Base-by-base conservation (phyloP, 805 yeast genomes). In the Geotrichum ghanense region DNA sequence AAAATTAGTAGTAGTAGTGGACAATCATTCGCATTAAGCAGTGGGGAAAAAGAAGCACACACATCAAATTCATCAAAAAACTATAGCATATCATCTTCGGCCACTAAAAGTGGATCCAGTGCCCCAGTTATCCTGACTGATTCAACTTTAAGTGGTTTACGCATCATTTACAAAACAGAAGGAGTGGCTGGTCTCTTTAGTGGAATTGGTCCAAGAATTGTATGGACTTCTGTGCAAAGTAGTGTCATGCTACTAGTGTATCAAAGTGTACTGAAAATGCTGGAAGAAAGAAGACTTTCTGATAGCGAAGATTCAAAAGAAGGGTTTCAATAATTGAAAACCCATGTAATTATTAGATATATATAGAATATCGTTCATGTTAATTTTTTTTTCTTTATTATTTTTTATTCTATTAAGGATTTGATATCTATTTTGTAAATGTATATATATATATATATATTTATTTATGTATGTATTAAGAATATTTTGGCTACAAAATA, bases 221-320 rank as follows among this genome's bases (percentile, higher is more conserved):
- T 92, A 3, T 92, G 99, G 99, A 90, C 97, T 0, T 84, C 95
- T 52, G 70, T 89, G 17, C 99, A 92, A 63, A 85, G 95, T 63
- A 84, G 95, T 53, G 82, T 92, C 43, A 90, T 92, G 97, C 71
- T 92, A 46, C 69, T 90, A 52, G 68, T 89, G 35, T 92, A 92
- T 64, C 98, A 92, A 63, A 69, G 78, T 40, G 72, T 90, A 2
- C 67, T 90, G 56, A 78, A 78, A 54, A 65, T 70, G 24, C 64
- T 82, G 44, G 76, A 72, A 44, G 53, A 44, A 22, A 39, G 22
- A n/a, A 16, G 47, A 26, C 12, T 25, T 37, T 23, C 21, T 16
- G 34, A 9, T 9, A 25, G 9, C 9, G 31, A 9, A 25, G 9
- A 25, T 25, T 25, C 31, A 25, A 25, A 25, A 9, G 31, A 25